phyloP scores from a whole-genome alignment of 805 yeast genomes.

The Maudiozyma saulgeensis region DNA sequence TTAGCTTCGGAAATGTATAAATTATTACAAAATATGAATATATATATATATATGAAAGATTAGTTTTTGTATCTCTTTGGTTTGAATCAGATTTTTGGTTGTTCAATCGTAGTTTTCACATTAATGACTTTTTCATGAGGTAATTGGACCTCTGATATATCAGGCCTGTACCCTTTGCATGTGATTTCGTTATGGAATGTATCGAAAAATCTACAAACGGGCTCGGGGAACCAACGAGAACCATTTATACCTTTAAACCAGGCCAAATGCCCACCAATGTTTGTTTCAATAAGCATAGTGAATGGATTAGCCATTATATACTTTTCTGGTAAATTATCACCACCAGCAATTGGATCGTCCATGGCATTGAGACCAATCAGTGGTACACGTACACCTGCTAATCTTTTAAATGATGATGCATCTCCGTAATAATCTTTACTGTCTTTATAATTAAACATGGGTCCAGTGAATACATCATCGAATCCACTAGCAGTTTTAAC shows the following conservation, averaged over 20 bases:
- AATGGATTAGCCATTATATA: constrained; percentile 52
- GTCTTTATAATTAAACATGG: constrained; percentile 53
- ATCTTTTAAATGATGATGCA: constrained; percentile 48
- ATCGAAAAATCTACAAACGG: constrained; percentile 36
- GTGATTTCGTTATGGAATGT: constrained; percentile 28
- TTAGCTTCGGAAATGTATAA: not conserved
- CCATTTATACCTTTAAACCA: constrained; percentile 51
- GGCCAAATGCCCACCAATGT: constrained; percentile 77
- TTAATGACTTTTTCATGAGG: constrained; percentile 10
- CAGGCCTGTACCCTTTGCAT: constrained; percentile 12
- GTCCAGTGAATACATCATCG: constrained; percentile 57
- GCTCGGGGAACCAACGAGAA: constrained; percentile 56
- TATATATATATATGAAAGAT: not conserved
- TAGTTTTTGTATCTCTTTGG: not conserved
- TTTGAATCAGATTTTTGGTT: not conserved
- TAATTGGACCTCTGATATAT: constrained; percentile 5
- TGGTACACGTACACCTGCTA: constrained; percentile 51
- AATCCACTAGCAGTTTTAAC: constrained; percentile 40
- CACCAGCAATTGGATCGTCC: constrained; percentile 70
- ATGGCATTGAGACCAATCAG: constrained; percentile 49
- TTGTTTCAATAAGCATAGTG: constrained; percentile 46
- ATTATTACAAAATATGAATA: not conserved
- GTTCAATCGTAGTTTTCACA: constrained; percentile 12
- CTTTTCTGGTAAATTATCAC: constrained; percentile 37
- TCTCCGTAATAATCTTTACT: constrained; percentile 56